Evolutionary conservation across 2,329 filamentous ascomycete genomes (phyloP).

Genomic region (Phialophora verrucosa): DNA sequence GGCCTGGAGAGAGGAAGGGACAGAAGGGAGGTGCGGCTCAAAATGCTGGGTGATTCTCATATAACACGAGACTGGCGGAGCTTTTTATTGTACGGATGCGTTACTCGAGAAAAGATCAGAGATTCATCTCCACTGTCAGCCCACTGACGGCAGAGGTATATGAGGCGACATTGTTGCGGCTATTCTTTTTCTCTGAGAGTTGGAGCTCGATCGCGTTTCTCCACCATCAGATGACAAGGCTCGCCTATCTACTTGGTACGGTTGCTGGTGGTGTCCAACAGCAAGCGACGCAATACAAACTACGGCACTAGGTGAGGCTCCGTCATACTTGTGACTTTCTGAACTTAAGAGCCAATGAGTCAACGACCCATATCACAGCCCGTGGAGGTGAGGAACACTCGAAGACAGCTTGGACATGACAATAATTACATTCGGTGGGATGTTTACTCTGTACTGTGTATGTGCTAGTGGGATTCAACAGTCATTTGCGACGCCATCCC

Average conservation of each 20-base stretch:
- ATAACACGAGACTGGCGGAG: neutral
- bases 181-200: slow-evolving; percentile 13
- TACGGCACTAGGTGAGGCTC: neutral
- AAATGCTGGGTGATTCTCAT: neutral
- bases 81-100: neutral
- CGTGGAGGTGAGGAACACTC: neutral
- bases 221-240: slow-evolving; percentile 17
- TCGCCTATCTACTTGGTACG: neutral
- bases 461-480: neutral
- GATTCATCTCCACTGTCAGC: slow-evolving; percentile 13
- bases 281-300: neutral
- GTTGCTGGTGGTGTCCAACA: neutral
- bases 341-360: neutral
- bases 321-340: neutral
- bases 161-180: neutral
- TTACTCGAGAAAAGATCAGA: neutral
- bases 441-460: neutral
- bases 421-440: neutral
- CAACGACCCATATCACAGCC: neutral
- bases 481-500: neutral
- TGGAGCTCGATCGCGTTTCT: slow-evolving; percentile 7
- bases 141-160: slow-evolving; percentile 11
- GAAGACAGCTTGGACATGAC: neutral
- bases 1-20: neutral
- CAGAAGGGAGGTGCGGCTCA: neutral